Conservation (phyloP, 2,329 filamentous ascomycete genomes). For the Colletotrichum nymphaeae region DNA sequence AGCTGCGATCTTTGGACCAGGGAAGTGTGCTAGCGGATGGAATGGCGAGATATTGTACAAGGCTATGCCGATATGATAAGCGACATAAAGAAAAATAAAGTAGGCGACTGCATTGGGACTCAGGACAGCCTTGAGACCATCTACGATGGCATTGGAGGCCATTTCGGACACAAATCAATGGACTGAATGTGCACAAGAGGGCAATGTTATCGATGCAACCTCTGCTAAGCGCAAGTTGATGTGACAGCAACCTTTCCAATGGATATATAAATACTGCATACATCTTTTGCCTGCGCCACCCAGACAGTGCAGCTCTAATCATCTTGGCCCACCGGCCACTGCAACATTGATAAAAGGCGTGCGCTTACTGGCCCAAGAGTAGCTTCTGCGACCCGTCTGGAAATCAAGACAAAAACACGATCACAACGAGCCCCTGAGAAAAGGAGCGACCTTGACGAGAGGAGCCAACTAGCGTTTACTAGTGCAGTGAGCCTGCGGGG, state of each 20-base stretch:
- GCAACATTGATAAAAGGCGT: slow-evolving; percentile 18
- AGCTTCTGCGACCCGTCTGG: not conserved
- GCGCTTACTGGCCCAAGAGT: slow-evolving; percentile 6
- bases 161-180: slow-evolving; percentile 6
- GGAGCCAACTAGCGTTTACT: not conserved
- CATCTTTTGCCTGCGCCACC: not conserved
- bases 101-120: slow-evolving; percentile 22
- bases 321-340: slow-evolving; percentile 2
- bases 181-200: not conserved
- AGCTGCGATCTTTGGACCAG: slow-evolving; percentile 29
- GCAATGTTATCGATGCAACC: not conserved
- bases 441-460: not conserved
- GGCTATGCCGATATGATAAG: slow-evolving; percentile 17
- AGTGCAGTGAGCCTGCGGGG: slow-evolving; percentile 2
- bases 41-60: slow-evolving; percentile 31
- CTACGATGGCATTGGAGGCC: slow-evolving; percentile 10
- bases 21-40: slow-evolving; percentile 28
- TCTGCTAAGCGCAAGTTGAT: slow-evolving; percentile 1
- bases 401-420: not conserved
- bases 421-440: slow-evolving; percentile 12
- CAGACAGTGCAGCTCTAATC: not conserved
- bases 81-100: slow-evolving; percentile 10
- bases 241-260: slow-evolving; percentile 3
- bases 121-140: slow-evolving; percentile 13
- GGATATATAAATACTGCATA: slow-evolving; percentile 7